Conservation (phyloP, 169 alveolate genomes). For the Plasmodium coatneyi region DNA sequence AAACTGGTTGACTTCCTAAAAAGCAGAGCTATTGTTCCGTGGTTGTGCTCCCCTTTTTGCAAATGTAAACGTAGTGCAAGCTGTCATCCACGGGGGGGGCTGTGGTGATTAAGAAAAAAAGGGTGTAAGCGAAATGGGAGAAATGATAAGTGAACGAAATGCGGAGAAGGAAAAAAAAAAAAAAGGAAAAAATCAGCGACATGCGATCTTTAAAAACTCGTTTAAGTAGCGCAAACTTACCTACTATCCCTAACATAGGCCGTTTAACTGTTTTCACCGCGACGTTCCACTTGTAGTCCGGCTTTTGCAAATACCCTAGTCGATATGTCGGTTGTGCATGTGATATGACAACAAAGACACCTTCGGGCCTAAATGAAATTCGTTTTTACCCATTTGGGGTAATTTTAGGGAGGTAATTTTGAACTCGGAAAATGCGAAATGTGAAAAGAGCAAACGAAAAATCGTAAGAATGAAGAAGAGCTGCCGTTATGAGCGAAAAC, state of each 20-base stretch:
- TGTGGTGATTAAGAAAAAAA: slow-evolving; percentile 2
- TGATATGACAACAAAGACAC: slow-evolving; percentile 62
- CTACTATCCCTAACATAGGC: slow-evolving; percentile 72
- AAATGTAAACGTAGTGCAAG: slow-evolving; percentile 66
- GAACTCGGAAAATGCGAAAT: background rate
- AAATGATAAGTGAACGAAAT: background rate
- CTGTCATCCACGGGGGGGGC: slow-evolving; percentile 74
- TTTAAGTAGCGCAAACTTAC: slow-evolving; percentile 11
- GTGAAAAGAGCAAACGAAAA: background rate
- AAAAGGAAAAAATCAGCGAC: background rate
- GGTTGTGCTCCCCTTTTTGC: slow-evolving; percentile 31
- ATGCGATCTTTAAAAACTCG: background rate
- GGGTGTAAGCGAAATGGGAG: background rate
- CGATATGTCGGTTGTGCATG: slow-evolving; percentile 75
- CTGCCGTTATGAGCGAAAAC: background rate
- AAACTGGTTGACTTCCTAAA: background rate
- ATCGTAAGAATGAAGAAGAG: background rate
- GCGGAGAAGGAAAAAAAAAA: slow-evolving; percentile 17
- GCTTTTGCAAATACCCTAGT: slow-evolving; percentile 69
- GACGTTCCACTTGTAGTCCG: slow-evolving; percentile 60
- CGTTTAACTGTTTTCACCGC: slow-evolving; percentile 65
- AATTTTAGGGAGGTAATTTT: background rate
- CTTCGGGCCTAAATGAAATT: slow-evolving; percentile 40
- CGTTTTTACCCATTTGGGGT: background rate
- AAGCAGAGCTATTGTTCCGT: slow-evolving; percentile 15